Conservation (phyloP, 495 filamentous ascomycete species). For the Friedmanniomyces simplex region DNA sequence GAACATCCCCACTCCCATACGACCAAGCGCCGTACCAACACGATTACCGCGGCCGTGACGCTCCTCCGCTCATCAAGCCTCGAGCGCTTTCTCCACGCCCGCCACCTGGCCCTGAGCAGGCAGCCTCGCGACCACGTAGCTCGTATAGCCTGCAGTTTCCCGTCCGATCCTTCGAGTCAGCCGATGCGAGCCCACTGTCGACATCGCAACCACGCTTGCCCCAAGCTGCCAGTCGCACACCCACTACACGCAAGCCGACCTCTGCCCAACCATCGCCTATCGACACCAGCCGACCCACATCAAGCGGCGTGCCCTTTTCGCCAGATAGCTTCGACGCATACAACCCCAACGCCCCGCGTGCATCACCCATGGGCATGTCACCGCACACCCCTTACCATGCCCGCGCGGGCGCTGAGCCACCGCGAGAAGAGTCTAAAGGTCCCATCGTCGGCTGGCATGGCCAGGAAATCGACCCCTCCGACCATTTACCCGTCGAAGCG, state of each 20-base stretch:
- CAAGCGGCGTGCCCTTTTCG: conserved; percentile 59
- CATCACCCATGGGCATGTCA: conserved; percentile 6
- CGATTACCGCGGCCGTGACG: conserved; percentile 12
- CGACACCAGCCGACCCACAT: conserved; percentile 39
- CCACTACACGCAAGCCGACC: conserved; percentile 62
- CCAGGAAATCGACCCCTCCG: conserved; percentile 79
- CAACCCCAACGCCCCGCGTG: conserved; percentile 43
- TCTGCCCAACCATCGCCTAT: conserved; percentile 57
- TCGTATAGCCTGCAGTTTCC: conserved; percentile 18
- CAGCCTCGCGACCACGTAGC: conserved; percentile 6
- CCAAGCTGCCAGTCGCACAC: conserved; percentile 35
- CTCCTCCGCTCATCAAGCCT: conserved; percentile 29
- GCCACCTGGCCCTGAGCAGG: neutral
- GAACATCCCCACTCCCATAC: neutral
- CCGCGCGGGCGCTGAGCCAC: neutral
- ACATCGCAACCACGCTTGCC: conserved; percentile 1
- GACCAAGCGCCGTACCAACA: conserved; percentile 14
- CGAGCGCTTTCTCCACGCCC: conserved; percentile 48
- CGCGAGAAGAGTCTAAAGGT: neutral
- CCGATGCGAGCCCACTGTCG: conserved; percentile 14
- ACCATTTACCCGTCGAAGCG: conserved; percentile 79
- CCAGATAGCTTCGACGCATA: conserved; percentile 77
- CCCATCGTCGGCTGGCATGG: conserved; percentile 73
- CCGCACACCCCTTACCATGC: conserved; percentile 8
- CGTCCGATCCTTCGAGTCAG: conserved; percentile 17